Conservation (phyloP, 2,329 filamentous ascomycete species). For the Alternaria postmessia region DNA sequence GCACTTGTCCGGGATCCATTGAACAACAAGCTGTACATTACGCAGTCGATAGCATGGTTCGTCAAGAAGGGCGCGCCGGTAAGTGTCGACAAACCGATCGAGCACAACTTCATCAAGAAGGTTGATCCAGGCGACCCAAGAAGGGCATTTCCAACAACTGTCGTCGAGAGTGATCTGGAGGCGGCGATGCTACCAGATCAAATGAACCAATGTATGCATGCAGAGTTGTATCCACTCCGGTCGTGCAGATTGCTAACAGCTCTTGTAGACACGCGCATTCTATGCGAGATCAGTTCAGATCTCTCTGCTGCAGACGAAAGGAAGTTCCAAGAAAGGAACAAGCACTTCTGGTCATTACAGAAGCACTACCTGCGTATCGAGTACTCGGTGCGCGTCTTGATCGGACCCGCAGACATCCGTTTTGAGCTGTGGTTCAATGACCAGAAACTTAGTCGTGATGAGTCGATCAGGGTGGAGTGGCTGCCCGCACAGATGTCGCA, state of each 20-base stretch:
- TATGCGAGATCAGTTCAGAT: slow-evolving; percentile 50
- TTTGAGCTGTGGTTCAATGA: slow-evolving; percentile 52
- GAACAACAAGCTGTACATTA: slow-evolving; percentile 48
- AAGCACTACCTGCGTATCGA: slow-evolving; percentile 47
- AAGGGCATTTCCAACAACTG: slow-evolving; percentile 42
- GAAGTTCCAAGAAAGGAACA: slow-evolving; percentile 49
- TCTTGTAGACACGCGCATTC: slow-evolving; percentile 35
- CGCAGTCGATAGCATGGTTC: slow-evolving; percentile 50
- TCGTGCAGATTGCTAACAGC: neutral
- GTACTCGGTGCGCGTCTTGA: slow-evolving; percentile 49
- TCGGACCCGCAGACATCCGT: slow-evolving; percentile 50
- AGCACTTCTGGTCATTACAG: slow-evolving; percentile 46
- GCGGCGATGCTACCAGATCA: slow-evolving; percentile 34
- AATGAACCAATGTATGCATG: slow-evolving; percentile 37
- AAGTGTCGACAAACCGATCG: slow-evolving; percentile 42
- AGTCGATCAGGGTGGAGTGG: slow-evolving; percentile 50
- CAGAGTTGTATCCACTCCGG: neutral
- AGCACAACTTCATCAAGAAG: slow-evolving; percentile 46
- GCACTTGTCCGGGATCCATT: slow-evolving; percentile 38
- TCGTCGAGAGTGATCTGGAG: slow-evolving; percentile 42
- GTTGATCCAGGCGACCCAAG: slow-evolving; percentile 43
- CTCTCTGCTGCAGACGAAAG: slow-evolving; percentile 41
- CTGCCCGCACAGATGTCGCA: slow-evolving; percentile 25
- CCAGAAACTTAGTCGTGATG: slow-evolving; percentile 45
- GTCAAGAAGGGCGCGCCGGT: slow-evolving; percentile 47